phyloP scores from a whole-genome alignment of 1,284 basidiomycete species.

The Bondarzewia mesenterica region DNA sequence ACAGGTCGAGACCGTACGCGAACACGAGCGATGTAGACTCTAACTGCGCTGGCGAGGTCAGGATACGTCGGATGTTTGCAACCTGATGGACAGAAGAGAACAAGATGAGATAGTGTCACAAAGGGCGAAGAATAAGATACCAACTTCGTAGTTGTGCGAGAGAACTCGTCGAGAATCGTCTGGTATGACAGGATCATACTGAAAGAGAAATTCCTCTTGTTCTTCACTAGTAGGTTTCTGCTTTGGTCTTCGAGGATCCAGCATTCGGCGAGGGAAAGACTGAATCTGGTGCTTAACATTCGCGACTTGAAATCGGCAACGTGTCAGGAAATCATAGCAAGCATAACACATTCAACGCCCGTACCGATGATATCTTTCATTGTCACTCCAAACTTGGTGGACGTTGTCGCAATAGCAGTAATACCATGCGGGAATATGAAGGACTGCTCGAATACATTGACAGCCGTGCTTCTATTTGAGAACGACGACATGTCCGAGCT shows the following conservation, averaged over 20 bases:
- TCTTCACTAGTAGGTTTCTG: slow-evolving; percentile 75
- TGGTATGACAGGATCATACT: slow-evolving; percentile 76
- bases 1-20: slow-evolving; percentile 81
- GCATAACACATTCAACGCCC: slow-evolving; percentile 13
- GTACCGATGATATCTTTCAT: slow-evolving; percentile 79
- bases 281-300: slow-evolving; percentile 71
- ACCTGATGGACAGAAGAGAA: slow-evolving; percentile 41
- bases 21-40: slow-evolving; percentile 92
- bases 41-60: slow-evolving; percentile 76
- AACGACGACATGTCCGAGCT: slow-evolving; percentile 75
- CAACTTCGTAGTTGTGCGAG: slow-evolving; percentile 72
- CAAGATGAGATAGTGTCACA: slow-evolving; percentile 1
- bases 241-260: slow-evolving; percentile 82
- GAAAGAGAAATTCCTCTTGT: slow-evolving; percentile 78
- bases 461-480: slow-evolving; percentile 39
- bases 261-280: slow-evolving; percentile 62
- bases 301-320: slow-evolving; percentile 45
- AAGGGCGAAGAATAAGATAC: slow-evolving; percentile 12
- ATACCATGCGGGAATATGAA: slow-evolving; percentile 69
- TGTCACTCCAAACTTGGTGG: slow-evolving; percentile 84
- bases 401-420: slow-evolving; percentile 65
- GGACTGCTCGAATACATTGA: slow-evolving; percentile 60
- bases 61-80: slow-evolving; percentile 54
- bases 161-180: slow-evolving; percentile 70
- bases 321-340: neutral